Conservation (phyloP, 2,329 filamentous ascomycete species). For the Elsinoe batatas region DNA sequence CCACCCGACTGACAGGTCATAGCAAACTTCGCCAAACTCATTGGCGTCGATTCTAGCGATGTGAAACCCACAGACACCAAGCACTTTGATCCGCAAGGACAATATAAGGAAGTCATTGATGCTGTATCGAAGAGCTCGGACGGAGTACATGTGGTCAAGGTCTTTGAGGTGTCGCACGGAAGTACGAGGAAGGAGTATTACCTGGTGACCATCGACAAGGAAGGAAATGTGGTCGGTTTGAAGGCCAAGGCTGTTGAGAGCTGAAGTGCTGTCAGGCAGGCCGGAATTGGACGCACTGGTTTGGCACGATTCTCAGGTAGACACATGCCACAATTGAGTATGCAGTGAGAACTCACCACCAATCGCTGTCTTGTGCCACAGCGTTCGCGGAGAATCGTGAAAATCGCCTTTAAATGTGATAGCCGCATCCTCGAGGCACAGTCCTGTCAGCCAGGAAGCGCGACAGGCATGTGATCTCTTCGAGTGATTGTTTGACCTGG, state of each 20-base stretch:
- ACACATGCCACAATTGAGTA: no score
- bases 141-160: slow-evolving; percentile 52
- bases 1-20: background rate
- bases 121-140: slow-evolving; percentile 57
- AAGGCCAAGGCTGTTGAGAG: slow-evolving; percentile 68
- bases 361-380: no score
- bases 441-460: no score
- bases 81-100: slow-evolving; percentile 62
- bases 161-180: slow-evolving; percentile 60
- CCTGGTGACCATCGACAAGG: slow-evolving; percentile 55
- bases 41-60: slow-evolving; percentile 46
- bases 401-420: no score
- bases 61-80: slow-evolving; percentile 57
- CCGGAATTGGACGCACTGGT: background rate
- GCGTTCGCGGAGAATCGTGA: no score
- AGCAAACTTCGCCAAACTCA: slow-evolving; percentile 55
- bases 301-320: no score
- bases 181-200: slow-evolving; percentile 66
- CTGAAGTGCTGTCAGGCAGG: background rate
- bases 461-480: no score
- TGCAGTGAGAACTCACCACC: no score
- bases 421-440: no score
- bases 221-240: slow-evolving; percentile 59
- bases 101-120: slow-evolving; percentile 60
- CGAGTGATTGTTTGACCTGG: no score